phyloP scores from a whole-genome alignment of 2,329 filamentous ascomycete genomes.

The Aspergillus fumigatiaffinis region DNA sequence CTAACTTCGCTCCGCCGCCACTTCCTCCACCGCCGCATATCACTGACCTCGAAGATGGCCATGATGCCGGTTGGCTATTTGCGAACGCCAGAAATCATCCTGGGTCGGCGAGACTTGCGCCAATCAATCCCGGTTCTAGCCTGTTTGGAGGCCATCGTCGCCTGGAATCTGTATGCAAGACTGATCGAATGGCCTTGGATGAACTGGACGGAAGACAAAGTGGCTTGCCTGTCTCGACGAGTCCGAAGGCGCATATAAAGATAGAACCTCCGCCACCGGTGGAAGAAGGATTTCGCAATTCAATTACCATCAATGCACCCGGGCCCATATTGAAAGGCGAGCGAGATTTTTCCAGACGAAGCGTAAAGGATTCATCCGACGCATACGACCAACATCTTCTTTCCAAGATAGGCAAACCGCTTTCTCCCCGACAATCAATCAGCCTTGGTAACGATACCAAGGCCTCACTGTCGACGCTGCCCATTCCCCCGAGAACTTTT shows the following conservation, averaged over 20 bases:
- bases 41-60: constrained; percentile 52
- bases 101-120: constrained; percentile 45
- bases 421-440: constrained; percentile 47
- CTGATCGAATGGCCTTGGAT: constrained; percentile 35
- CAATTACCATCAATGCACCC: constrained; percentile 25
- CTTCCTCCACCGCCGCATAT: constrained; percentile 63
- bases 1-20: constrained; percentile 54
- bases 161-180: constrained; percentile 27
- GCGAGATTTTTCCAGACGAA: constrained; percentile 54
- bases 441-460: constrained; percentile 30
- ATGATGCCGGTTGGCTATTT: constrained; percentile 62
- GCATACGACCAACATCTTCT: constrained; percentile 61
- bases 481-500: constrained; percentile 30
- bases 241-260: constrained; percentile 32
- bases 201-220: constrained; percentile 33
- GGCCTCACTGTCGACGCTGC: constrained; percentile 28
- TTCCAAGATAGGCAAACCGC: constrained; percentile 59
- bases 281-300: constrained; percentile 32
- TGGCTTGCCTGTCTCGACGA: constrained; percentile 26
- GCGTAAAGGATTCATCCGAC: constrained; percentile 56
- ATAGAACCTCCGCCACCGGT: constrained; percentile 31
- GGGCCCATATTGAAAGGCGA: constrained; percentile 52
- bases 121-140: constrained; percentile 49
- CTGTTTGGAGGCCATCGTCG: constrained; percentile 45
- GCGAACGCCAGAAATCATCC: constrained; percentile 51